Evolutionary conservation across 805 yeast genomes (phyloP).

Genomic region (Zygosaccharomyces pseudorouxii): DNA sequence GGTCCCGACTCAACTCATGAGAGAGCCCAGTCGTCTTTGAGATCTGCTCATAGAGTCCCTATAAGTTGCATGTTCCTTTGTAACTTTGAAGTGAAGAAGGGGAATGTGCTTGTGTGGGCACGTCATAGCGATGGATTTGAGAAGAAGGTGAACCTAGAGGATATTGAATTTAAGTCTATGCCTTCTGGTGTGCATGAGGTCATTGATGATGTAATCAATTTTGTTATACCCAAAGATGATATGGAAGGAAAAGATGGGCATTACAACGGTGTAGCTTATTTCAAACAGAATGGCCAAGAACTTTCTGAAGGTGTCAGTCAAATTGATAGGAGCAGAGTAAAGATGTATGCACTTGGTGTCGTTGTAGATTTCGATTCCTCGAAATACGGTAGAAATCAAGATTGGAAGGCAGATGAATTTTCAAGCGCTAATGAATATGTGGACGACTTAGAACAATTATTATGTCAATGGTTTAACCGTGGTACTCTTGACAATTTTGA

Average conservation of each 20-base stretch:
- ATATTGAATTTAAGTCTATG: constrained; percentile 57
- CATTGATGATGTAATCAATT: constrained; percentile 50
- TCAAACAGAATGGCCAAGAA: constrained; percentile 41
- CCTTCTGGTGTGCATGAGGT: constrained; percentile 63
- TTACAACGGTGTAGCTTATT: constrained; percentile 49
- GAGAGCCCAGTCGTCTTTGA: background rate
- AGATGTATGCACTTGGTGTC: constrained; percentile 63
- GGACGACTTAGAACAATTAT: constrained; percentile 18
- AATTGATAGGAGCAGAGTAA: constrained; percentile 42
- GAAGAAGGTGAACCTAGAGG: constrained; percentile 29
- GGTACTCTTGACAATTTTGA: constrained; percentile 13
- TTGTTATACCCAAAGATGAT: constrained; percentile 38
- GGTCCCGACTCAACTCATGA: background rate
- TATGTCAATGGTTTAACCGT: constrained; percentile 22
- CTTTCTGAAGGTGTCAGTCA: constrained; percentile 20
- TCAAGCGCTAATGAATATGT: constrained; percentile 21
- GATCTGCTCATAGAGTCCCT: constrained; percentile 13
- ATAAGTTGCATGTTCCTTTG: constrained; percentile 27
- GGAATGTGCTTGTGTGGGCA: constrained; percentile 32
- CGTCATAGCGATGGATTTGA: constrained; percentile 13
- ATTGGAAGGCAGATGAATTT: constrained; percentile 19
- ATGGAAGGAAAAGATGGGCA: constrained; percentile 14
- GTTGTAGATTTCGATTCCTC: constrained; percentile 42
- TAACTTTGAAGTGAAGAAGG: constrained; percentile 33
- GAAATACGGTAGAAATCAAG: constrained; percentile 6